These are phyloP conservation scores for Serendipita sp. DNA, from an alignment of 1,284 basidiomycete species.

Conservation along the genomic window DNA sequence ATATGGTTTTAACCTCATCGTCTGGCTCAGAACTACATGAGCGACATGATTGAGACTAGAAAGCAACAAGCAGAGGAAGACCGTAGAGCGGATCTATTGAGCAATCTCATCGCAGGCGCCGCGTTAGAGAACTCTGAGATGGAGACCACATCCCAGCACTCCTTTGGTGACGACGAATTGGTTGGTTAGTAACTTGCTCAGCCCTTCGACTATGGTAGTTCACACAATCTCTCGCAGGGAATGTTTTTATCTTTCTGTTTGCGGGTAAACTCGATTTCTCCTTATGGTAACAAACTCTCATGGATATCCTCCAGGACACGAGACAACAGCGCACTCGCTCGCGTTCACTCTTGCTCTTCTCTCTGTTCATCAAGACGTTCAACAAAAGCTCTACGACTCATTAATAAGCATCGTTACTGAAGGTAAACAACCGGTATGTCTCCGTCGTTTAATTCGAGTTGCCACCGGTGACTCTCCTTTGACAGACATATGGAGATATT, in stretches of 20 bases:
- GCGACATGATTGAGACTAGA: conserved; percentile 39
- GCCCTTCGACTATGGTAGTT: neutral
- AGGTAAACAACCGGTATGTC: conserved; percentile 28
- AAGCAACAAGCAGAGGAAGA: conserved; percentile 18
- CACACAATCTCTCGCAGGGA: conserved; percentile 25
- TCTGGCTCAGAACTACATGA: conserved; percentile 29
- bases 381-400: conserved; percentile 43
- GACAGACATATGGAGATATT: conserved; percentile 40
- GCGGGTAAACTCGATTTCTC: conserved; percentile 23
- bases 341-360: conserved; percentile 41
- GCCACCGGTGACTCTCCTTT: neutral
- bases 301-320: neutral
- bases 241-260: conserved; percentile 43
- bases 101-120: conserved; percentile 37
- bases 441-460: neutral
- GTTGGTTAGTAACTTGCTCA: conserved; percentile 26
- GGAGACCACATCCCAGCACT: conserved; percentile 15
- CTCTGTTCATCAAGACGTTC: conserved; percentile 41
- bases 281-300: neutral
- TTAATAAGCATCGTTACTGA: conserved; percentile 31
- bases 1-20: neutral
- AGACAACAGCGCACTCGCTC: conserved; percentile 41
- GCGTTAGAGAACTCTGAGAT: conserved; percentile 21
- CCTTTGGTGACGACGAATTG: conserved; percentile 29
- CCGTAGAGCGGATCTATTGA: conserved; percentile 40